These are phyloP conservation scores for Incumbomyces delicatus DNA, from an alignment of 2,329 filamentous ascomycete genomes.

Conservation along the genomic window DNA sequence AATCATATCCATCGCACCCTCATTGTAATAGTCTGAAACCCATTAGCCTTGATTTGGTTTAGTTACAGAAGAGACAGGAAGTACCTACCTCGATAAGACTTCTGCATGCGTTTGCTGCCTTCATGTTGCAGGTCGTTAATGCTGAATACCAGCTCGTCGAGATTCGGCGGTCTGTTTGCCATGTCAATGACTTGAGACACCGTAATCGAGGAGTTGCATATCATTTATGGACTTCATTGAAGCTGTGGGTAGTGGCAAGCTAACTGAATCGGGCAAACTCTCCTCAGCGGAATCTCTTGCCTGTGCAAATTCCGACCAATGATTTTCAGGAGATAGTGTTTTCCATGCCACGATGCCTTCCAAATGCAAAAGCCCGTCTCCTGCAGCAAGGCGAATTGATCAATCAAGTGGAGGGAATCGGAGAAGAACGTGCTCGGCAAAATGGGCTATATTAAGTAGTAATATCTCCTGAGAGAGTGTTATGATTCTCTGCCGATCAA, in stretches of 20 bases:
- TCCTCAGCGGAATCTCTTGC: neutral
- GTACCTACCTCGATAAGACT: slow-evolving; percentile 11
- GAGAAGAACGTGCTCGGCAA: no score
- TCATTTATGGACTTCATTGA: neutral
- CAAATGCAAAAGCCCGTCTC: neutral
- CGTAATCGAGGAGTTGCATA: neutral
- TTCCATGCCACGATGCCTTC: neutral
- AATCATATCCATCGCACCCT: slow-evolving; percentile 46
- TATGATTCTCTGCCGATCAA: no score
- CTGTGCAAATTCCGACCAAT: neutral
- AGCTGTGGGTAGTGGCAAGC: no score
- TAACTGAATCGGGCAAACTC: neutral
- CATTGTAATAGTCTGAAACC: slow-evolving; percentile 46
- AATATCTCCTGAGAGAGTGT: no score
- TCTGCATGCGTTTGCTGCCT: slow-evolving; percentile 11
- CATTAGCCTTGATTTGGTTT: no score
- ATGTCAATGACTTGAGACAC: slow-evolving; percentile 21
- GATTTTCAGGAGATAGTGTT: neutral
- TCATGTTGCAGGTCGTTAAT: slow-evolving; percentile 19
- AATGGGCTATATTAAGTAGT: no score
- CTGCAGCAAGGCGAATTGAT: neutral
- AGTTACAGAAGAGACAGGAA: no score
- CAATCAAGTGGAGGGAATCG: no score
- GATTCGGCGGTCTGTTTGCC: slow-evolving; percentile 25
- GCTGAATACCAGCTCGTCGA: slow-evolving; percentile 21